These are phyloP conservation scores for Rhodotorula paludigena DNA, from an alignment of 768 basidiomycete genomes.

Conservation along the genomic window DNA sequence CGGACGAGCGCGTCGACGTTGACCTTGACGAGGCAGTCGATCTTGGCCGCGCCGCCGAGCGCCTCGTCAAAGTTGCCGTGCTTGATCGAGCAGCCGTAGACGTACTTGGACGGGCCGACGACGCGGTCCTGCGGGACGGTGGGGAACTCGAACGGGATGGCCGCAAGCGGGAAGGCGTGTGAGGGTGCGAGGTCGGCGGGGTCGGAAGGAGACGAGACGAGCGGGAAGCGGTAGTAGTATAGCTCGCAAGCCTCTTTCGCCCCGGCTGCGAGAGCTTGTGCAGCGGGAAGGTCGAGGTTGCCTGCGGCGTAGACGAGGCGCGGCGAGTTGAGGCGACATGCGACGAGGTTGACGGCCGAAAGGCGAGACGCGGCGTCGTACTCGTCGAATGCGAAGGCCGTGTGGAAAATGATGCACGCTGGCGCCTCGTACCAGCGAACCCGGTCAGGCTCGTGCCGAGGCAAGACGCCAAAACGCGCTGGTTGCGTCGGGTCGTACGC, in stretches of 20 bases:
- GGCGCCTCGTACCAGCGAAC: slow-evolving; percentile 45
- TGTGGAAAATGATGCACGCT: slow-evolving; percentile 50
- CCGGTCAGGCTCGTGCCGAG: slow-evolving; percentile 41
- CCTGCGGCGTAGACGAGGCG: slow-evolving; percentile 50
- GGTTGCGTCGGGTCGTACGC: slow-evolving; percentile 46
- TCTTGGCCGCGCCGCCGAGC: slow-evolving; percentile 49
- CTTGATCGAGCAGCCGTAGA: slow-evolving; percentile 50
- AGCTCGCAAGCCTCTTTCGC: slow-evolving; percentile 46
- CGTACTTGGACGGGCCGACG: slow-evolving; percentile 46
- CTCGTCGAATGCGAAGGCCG: slow-evolving; percentile 49
- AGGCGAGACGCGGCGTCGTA: slow-evolving; percentile 9
- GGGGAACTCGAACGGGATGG: slow-evolving; percentile 51
- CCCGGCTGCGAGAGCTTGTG: slow-evolving; percentile 38
- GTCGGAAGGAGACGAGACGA: slow-evolving; percentile 13
- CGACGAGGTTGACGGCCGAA: slow-evolving; percentile 46
- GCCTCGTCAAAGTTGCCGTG: slow-evolving; percentile 48
- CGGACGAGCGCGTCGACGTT: slow-evolving; percentile 45
- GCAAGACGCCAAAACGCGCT: slow-evolving; percentile 49
- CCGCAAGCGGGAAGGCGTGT: slow-evolving; percentile 47
- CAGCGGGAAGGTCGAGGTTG: slow-evolving; percentile 44
- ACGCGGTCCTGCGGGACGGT: slow-evolving; percentile 41
- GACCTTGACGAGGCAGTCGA: slow-evolving; percentile 50
- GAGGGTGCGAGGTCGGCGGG: slow-evolving; percentile 13
- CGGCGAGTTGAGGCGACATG: slow-evolving; percentile 47
- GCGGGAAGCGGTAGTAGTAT: slow-evolving; percentile 47